These are phyloP conservation scores for Hyaloscypha finlandica DNA, from an alignment of 495 filamentous ascomycete genomes.

Conservation along the genomic window DNA sequence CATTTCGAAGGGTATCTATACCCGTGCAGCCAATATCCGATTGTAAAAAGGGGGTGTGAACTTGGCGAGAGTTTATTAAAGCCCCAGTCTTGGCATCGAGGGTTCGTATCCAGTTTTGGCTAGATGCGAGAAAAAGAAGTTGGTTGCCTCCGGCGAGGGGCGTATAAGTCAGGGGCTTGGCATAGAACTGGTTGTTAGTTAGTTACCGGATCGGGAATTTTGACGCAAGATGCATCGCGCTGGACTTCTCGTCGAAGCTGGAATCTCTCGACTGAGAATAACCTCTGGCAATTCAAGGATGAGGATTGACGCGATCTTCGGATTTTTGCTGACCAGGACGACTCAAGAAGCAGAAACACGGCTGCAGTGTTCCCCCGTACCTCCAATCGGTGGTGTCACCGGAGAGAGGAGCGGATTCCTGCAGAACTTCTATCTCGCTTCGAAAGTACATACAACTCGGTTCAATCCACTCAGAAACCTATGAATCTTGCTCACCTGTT, in stretches of 20 bases:
- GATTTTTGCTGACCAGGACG: too few species aligned
- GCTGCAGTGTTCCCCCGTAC: too few species aligned
- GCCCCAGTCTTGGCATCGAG: constrained; percentile 49
- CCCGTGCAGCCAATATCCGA: constrained; percentile 31
- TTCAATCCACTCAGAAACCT: background rate
- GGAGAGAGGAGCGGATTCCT: background rate
- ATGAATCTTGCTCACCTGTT: constrained; percentile 28
- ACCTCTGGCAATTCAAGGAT: too few species aligned
- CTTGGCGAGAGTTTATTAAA: constrained; percentile 41
- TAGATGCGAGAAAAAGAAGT: constrained; percentile 47
- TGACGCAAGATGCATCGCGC: background rate
- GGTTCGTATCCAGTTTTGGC: constrained; percentile 48
- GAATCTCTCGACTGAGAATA: background rate
- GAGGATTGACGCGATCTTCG: too few species aligned
- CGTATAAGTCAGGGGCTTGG: constrained; percentile 50
- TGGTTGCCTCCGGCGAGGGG: constrained; percentile 40
- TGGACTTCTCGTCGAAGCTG: background rate
- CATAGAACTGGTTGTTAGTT: constrained; percentile 33
- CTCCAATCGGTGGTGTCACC: too few species aligned
- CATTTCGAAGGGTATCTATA: background rate
- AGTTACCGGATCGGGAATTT: background rate
- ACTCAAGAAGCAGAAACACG: too few species aligned
- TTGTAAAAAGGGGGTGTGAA: constrained; percentile 47
- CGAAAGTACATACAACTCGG: background rate
- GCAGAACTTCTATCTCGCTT: background rate